phyloP scores from a whole-genome alignment of 2,329 filamentous ascomycete species.

The Zasmidium angulare region DNA sequence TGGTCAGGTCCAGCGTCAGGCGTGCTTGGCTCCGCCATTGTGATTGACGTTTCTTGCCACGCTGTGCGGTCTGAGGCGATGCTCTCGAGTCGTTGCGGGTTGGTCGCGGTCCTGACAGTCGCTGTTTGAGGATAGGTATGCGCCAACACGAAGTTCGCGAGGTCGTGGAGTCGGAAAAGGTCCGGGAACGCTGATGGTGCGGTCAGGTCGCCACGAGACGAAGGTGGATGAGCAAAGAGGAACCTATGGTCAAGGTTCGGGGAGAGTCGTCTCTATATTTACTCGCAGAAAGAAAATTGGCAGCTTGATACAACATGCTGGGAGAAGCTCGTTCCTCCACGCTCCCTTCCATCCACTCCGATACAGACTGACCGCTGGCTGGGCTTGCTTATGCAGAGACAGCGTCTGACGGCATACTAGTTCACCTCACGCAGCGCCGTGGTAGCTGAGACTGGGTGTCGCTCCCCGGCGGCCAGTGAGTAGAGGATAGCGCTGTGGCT shows the following conservation, averaged over 20 bases:
- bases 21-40: conserved; percentile 35
- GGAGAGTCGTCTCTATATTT: background rate
- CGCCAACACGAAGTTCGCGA: background rate
- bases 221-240: background rate
- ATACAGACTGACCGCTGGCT: background rate
- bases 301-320: background rate
- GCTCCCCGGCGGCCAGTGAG: conserved; percentile 2
- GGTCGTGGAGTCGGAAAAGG: background rate
- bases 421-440: conserved; percentile 4
- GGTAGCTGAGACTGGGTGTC: conserved; percentile 8
- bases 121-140: no score
- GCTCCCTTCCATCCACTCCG: background rate
- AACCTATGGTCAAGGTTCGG: background rate
- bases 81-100: background rate
- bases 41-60: background rate
- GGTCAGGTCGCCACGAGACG: background rate
- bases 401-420: conserved; percentile 11
- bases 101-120: no score
- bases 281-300: background rate
- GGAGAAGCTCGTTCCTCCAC: conserved; percentile 1
- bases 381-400: conserved; percentile 1
- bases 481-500: conserved; percentile 8
- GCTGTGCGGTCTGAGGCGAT: background rate
- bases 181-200: background rate
- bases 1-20: conserved; percentile 41